Conservation (phyloP, 805 yeast genomes). For the Lachancea kluyveri region DNA sequence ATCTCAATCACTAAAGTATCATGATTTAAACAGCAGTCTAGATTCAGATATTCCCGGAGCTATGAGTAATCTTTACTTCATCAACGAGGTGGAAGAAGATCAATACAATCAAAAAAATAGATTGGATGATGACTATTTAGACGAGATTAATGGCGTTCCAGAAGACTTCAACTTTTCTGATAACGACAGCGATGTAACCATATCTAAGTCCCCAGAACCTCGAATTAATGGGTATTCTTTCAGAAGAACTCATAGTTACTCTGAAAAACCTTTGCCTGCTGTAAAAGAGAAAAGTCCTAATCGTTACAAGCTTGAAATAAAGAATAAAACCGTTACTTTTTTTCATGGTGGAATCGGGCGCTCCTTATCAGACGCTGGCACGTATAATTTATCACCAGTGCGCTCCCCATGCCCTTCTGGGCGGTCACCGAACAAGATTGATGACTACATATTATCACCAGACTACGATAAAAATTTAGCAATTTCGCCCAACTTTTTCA, state of each 20-base stretch:
- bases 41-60: constrained; percentile 34
- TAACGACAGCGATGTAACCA: constrained; percentile 14
- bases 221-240: constrained; percentile 12
- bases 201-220: constrained; percentile 1
- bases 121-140: constrained; percentile 38
- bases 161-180: constrained; percentile 36
- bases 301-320: constrained; percentile 32
- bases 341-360: constrained; percentile 19
- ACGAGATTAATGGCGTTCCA: constrained; percentile 46
- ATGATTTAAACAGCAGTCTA: constrained; percentile 32
- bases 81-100: constrained; percentile 32
- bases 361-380: neutral
- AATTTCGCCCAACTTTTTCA: constrained; percentile 12
- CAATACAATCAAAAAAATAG: constrained; percentile 21
- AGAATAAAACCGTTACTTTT: constrained; percentile 36
- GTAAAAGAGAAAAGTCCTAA: constrained; percentile 27
- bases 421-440: too few relatives aligned
- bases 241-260: constrained; percentile 28
- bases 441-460: constrained; percentile 8
- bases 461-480: constrained; percentile 2
- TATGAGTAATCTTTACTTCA: constrained; percentile 28
- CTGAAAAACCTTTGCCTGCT: constrained; percentile 23
- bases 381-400: neutral
- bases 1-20: constrained; percentile 31
- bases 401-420: too few relatives aligned